phyloP scores from a whole-genome alignment of 2,329 filamentous ascomycete species.

The Ophiocordyceps sinensis region DNA sequence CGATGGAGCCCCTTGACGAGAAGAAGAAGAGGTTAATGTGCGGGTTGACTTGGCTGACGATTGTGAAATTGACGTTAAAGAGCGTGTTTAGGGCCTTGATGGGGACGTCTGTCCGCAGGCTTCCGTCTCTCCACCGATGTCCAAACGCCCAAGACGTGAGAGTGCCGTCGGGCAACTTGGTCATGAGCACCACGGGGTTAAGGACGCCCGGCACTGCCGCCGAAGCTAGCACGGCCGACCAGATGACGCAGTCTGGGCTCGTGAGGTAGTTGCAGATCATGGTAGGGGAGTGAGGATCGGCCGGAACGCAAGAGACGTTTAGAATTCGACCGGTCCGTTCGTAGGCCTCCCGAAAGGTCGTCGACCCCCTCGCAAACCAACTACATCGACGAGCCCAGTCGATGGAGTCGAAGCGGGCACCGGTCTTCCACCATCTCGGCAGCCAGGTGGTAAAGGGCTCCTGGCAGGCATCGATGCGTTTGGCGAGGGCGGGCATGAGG shows the following conservation, averaged over 20 bases:
- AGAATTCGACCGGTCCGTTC: conserved; percentile 85
- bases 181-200: conserved; percentile 86
- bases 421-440: conserved; percentile 78
- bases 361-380: conserved; percentile 84
- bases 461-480: conserved; percentile 71
- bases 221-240: conserved; percentile 89
- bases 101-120: conserved; percentile 85
- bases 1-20: conserved; percentile 80
- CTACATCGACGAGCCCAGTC: conserved; percentile 76
- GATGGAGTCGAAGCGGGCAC: conserved; percentile 83
- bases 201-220: conserved; percentile 92
- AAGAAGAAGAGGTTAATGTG: conserved; percentile 99
- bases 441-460: conserved; percentile 67
- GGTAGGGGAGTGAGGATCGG: conserved; percentile 85
- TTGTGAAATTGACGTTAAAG: conserved; percentile 97
- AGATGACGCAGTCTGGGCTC: conserved; percentile 91
- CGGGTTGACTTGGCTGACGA: conserved; percentile 80
- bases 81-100: conserved; percentile 88
- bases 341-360: conserved; percentile 92
- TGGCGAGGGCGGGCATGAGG: conserved; percentile 73
- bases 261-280: conserved; percentile 94
- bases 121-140: conserved; percentile 98
- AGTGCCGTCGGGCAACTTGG: conserved; percentile 65
- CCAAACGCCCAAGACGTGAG: conserved; percentile 89
- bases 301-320: conserved; percentile 91